Base-by-base conservation (phyloP, 495 filamentous ascomycete species). In the Xylaria curta region DNA sequence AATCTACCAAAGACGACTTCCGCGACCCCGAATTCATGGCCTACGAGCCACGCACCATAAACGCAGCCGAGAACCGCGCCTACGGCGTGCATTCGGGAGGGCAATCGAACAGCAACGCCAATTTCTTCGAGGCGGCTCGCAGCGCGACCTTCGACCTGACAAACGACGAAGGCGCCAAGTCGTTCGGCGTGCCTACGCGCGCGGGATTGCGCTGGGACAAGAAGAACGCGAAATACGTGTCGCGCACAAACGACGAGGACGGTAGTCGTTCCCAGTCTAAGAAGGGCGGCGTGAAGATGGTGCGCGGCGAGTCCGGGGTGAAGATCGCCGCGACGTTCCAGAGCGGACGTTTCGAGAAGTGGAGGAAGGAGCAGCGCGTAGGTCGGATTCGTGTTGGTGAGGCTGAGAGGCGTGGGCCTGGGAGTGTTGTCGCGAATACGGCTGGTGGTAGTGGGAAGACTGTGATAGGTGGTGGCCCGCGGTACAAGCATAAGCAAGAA, bases 11-110 rank as follows among this genome's bases (percentile, higher is more conserved):
- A 26, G 56, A 78, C 3, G 82, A 87, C 40, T 83, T 86, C 33
- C 97, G 90, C 84, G 94, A 97, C 79, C 86, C 92, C 4, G 96
- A 97, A 53, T 99, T 96, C 87, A 98, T 99, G 93, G 91, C 93
- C 21, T 99, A 99, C 86, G 92, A 87, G 0, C 96, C 96, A 0
- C 87, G 88, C 73, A 87, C 89, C 64, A 87, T 86, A 58, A 94
- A 93, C 79, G 82, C 91, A 4, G 93, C 91, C 40, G 97, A 98
- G 83, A 94, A 97, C 74, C 89, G 91, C 26, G 96, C 89, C 2
- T 99, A 98, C 82, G 93, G 94, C 71, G 94, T 99, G 7, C 92
- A 97, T 81, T 92, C 93, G 6, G 94, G 93, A 59, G 86, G 85
- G 46, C 85, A 89, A 28, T 87, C 87, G 72, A 81, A 68, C 63